These are phyloP conservation scores for Plasmodium falciparum DNA, from an alignment of 169 alveolate species.

Conservation along the genomic window DNA sequence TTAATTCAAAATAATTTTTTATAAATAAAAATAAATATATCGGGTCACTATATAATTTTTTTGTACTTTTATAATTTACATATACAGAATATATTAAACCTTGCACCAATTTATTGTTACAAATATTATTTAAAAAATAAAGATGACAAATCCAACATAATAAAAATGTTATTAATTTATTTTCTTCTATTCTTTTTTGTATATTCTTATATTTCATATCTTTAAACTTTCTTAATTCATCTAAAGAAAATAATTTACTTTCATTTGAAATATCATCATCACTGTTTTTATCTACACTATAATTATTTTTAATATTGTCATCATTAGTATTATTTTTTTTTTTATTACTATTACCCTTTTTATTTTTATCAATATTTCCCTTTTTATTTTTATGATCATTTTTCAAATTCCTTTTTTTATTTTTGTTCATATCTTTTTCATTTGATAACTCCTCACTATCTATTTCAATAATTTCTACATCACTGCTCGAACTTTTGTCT, in stretches of 20 bases:
- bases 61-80: constrained; percentile 41
- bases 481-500: constrained; percentile 11
- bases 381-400: neutral
- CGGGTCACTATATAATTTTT: constrained; percentile 53
- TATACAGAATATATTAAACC: constrained; percentile 56
- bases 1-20: constrained; percentile 20
- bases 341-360: neutral
- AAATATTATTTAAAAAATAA: constrained; percentile 26
- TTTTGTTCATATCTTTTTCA: neutral
- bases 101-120: constrained; percentile 53
- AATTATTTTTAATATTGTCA: too few species aligned
- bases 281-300: too few species aligned
- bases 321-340: neutral
- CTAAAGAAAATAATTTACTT: neutral
- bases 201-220: constrained; percentile 19
- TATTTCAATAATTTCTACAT: constrained; percentile 32
- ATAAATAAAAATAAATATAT: constrained; percentile 53
- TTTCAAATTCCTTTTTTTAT: neutral
- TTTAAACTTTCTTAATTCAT: constrained; percentile 2
- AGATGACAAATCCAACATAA: constrained; percentile 62
- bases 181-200: constrained; percentile 55
- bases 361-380: neutral
- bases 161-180: constrained; percentile 24
- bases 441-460: neutral
- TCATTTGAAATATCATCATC: neutral